A percentile compares a stretch with the other conserved stretches of the same genome.
These are phyloP conservation scores for Pseudomicrostroma phylloplanum DNA, from an alignment of 1,284 basidiomycete species.

Conservation along the genomic window DNA sequence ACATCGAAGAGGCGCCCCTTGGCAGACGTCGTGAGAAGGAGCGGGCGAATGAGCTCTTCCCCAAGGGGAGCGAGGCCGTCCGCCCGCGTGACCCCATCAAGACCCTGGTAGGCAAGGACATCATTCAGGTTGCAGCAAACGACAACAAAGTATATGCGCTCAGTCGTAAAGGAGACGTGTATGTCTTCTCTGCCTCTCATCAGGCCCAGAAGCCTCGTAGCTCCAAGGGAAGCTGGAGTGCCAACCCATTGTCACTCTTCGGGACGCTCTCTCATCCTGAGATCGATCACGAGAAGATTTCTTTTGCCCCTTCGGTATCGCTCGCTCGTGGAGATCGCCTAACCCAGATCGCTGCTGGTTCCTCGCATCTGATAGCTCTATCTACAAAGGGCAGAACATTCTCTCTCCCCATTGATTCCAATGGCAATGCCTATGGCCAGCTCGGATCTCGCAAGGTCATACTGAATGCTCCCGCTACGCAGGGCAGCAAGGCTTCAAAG, in stretches of 20 bases:
- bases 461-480: slow-evolving; percentile 58
- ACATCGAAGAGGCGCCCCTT: slow-evolving; percentile 33
- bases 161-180: slow-evolving; percentile 41
- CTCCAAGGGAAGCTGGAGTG: slow-evolving; percentile 20
- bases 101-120: slow-evolving; percentile 44
- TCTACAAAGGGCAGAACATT: slow-evolving; percentile 76
- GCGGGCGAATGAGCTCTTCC: slow-evolving; percentile 25
- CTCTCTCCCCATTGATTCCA: slow-evolving; percentile 67
- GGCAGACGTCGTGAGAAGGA: slow-evolving; percentile 28
- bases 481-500: slow-evolving; percentile 32
- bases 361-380: slow-evolving; percentile 75
- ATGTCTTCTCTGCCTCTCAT: slow-evolving; percentile 36
- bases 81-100: slow-evolving; percentile 26
- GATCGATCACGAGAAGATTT: slow-evolving; percentile 34
- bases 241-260: slow-evolving; percentile 33
- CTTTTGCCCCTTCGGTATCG: slow-evolving; percentile 20
- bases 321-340: slow-evolving; percentile 31
- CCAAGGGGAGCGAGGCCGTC: slow-evolving; percentile 20
- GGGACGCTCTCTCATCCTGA: slow-evolving; percentile 19
- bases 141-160: slow-evolving; percentile 44
- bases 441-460: slow-evolving; percentile 57
- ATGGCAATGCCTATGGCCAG: slow-evolving; percentile 79
- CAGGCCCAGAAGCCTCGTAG: slow-evolving; percentile 23
- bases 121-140: slow-evolving; percentile 39
- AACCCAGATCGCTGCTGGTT: slow-evolving; percentile 54